phyloP scores from a whole-genome alignment of 805 yeast species.

The Lipomyces yamadae region DNA sequence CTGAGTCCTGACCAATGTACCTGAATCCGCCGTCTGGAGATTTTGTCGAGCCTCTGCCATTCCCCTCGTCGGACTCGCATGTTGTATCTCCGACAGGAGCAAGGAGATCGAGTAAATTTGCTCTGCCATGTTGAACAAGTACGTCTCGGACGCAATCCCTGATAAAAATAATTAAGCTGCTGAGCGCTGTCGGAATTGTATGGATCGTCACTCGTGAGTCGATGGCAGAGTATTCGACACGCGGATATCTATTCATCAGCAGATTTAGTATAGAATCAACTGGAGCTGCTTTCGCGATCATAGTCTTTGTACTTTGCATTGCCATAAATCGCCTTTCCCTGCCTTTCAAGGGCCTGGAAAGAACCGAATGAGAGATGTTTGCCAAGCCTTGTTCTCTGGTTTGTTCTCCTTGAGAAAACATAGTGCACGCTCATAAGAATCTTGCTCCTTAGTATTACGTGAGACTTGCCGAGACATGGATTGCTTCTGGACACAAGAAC shows the following conservation, averaged over 20 bases:
- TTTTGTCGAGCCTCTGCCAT: not conserved
- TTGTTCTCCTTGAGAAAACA: not conserved
- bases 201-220: not conserved
- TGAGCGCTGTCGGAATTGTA: not conserved
- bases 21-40: not conserved
- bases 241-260: not conserved
- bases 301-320: not conserved
- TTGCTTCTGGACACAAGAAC: no score
- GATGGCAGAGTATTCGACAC: not conserved
- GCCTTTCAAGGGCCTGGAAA: not conserved
- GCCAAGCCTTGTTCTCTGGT: not conserved
- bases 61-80: not conserved
- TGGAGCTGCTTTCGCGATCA: not conserved
- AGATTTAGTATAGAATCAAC: not conserved
- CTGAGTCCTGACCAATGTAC: not conserved
- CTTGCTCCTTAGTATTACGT: not conserved
- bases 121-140: not conserved
- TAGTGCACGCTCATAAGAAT: not conserved
- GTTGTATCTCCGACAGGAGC: not conserved
- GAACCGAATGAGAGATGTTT: not conserved
- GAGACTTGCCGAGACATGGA: no score
- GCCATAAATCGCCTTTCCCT: not conserved
- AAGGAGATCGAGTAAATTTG: no score
- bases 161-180: not conserved
- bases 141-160: not conserved